Conservation (phyloP, 805 yeast genomes). For the Ogataea dorogensis region DNA sequence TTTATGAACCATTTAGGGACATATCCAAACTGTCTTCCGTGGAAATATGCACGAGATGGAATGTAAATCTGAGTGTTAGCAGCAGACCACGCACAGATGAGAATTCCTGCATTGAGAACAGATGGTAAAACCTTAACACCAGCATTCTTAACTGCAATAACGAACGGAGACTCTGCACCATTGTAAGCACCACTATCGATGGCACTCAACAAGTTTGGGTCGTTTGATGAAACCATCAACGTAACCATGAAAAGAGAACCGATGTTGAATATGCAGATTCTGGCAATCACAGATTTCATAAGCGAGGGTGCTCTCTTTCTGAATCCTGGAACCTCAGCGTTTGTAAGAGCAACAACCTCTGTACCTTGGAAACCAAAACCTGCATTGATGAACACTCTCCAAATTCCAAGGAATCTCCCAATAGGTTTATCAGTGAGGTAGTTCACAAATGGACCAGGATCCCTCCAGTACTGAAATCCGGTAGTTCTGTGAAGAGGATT, state of each 20-base stretch:
- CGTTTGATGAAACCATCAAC: conserved; percentile 65
- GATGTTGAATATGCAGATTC: conserved; percentile 67
- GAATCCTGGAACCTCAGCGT: conserved; percentile 73
- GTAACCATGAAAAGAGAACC: conserved; percentile 67
- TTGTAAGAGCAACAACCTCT: conserved; percentile 71
- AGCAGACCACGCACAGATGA: conserved; percentile 69
- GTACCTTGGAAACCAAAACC: conserved; percentile 84
- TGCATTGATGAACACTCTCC: conserved; percentile 65
- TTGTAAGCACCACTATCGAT: conserved; percentile 38
- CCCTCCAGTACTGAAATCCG: conserved; percentile 79
- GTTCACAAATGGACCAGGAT: conserved; percentile 48
- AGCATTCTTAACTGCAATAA: conserved; percentile 66
- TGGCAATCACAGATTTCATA: conserved; percentile 62
- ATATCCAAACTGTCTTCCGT: conserved; percentile 56
- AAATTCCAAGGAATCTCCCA: conserved; percentile 59
- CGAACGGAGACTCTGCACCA: conserved; percentile 64
- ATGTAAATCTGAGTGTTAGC: conserved; percentile 75
- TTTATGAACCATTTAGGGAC: conserved; percentile 54
- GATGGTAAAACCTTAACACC: conserved; percentile 67
- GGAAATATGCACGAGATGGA: conserved; percentile 65
- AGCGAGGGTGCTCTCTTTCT: conserved; percentile 70
- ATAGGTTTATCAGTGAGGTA: conserved; percentile 9
- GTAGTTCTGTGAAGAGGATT: conserved; percentile 40
- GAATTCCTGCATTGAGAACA: conserved; percentile 69
- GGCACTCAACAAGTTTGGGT: conserved; percentile 38